Evolutionary conservation across 768 basidiomycete species (phyloP).

Genomic region (Leccinum ochraceum): DNA sequence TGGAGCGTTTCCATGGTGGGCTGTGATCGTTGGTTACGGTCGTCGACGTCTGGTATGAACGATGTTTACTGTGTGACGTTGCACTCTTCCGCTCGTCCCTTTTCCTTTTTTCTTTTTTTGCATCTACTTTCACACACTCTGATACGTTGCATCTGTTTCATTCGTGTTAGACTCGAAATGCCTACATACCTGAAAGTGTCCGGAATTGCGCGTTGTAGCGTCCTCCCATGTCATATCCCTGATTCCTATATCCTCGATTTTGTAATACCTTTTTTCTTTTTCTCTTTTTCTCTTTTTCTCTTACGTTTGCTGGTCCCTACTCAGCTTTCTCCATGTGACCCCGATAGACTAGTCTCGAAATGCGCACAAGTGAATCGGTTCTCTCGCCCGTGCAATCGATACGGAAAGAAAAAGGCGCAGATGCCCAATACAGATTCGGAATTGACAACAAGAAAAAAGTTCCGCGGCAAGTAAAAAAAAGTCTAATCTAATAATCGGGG

Average conservation of each 20-base stretch:
- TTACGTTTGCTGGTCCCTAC: conserved; percentile 16
- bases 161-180: conserved; percentile 15
- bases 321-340: conserved; percentile 16
- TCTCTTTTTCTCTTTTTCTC: background rate
- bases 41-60: conserved; percentile 5
- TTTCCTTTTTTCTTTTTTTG: conserved; percentile 11
- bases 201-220: conserved; percentile 17
- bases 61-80: conserved; percentile 15
- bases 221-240: conserved; percentile 11
- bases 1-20: background rate
- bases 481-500: conserved; percentile 35
- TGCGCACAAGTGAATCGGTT: conserved; percentile 11
- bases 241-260: conserved; percentile 29
- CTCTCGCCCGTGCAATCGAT: conserved; percentile 13
- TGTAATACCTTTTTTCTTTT: conserved; percentile 31
- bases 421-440: background rate
- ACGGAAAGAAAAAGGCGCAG: background rate
- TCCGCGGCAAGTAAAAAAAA: background rate
- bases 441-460: background rate
- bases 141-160: conserved; percentile 21
- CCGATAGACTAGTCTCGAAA: conserved; percentile 27
- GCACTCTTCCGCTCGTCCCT: background rate
- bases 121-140: conserved; percentile 22
- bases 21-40: background rate
- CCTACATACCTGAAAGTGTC: conserved; percentile 15